These are phyloP conservation scores for Aquilaria yunnanensis DNA, from an alignment of 345 rosid genomes.

Conservation along the genomic window DNA sequence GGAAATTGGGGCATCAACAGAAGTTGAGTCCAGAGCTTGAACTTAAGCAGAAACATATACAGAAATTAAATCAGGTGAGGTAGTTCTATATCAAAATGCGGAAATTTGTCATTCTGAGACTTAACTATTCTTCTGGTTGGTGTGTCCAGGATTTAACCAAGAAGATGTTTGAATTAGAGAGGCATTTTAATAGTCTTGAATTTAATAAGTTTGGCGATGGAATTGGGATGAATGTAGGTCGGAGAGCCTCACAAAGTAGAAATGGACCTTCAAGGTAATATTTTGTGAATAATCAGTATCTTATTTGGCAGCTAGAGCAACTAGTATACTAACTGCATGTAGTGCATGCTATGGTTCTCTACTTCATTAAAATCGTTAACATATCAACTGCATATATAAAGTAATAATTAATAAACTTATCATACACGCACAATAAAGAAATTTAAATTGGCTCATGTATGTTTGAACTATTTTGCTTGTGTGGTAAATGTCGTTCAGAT, in stretches of 20 bases:
- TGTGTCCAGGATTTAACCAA: conserved; percentile 69
- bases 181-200: conserved; percentile 85
- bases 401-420: too few relatives aligned
- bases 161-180: conserved; percentile 79
- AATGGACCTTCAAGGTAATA: conserved; percentile 61
- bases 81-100: conserved; percentile 12
- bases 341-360: too few relatives aligned
- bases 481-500: too few relatives aligned
- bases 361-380: too few relatives aligned
- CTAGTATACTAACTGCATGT: too few relatives aligned
- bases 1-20: conserved; percentile 91
- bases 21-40: conserved; percentile 82
- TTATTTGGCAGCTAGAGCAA: not conserved
- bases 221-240: conserved; percentile 35
- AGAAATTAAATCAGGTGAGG: conserved; percentile 63
- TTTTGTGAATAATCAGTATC: conserved; percentile 11
- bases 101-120: conserved; percentile 10
- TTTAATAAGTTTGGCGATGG: conserved; percentile 65
- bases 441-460: too few relatives aligned
- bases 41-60: conserved; percentile 57
- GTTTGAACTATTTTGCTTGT: too few relatives aligned
- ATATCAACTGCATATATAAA: too few relatives aligned
- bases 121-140: conserved; percentile 1
- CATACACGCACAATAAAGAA: too few relatives aligned
- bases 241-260: conserved; percentile 43